Evolutionary conservation across 2,329 filamentous ascomycete genomes (phyloP).

Genomic region (Fragosphaeria purpurea): DNA sequence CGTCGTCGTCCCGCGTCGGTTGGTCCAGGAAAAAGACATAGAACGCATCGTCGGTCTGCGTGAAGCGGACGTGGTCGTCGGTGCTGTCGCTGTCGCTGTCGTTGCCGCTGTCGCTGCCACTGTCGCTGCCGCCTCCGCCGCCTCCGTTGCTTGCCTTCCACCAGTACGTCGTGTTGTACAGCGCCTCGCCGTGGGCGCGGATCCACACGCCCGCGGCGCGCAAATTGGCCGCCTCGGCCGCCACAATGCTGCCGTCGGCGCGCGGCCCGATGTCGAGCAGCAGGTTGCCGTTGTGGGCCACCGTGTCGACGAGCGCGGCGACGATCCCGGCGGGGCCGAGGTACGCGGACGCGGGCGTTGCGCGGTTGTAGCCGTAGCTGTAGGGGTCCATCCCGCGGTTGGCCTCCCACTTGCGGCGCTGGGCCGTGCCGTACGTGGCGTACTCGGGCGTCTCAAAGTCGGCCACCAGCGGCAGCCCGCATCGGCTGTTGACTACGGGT

Average conservation of each 20-base stretch:
- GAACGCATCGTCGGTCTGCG: slow-evolving; percentile 34
- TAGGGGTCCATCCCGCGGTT: slow-evolving; percentile 52
- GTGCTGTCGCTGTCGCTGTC: too few relatives aligned
- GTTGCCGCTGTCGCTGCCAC: not conserved
- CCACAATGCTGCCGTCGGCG: slow-evolving; percentile 44
- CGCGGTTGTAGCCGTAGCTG: slow-evolving; percentile 49
- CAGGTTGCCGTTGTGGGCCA: slow-evolving; percentile 46
- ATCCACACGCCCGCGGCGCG: slow-evolving; percentile 32
- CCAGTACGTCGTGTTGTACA: slow-evolving; percentile 48
- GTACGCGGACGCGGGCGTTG: slow-evolving; percentile 37
- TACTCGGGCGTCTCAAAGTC: slow-evolving; percentile 56
- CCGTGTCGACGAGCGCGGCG: slow-evolving; percentile 38
- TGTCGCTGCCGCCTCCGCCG: not conserved
- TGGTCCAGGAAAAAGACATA: slow-evolving; percentile 29
- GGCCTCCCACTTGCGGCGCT: slow-evolving; percentile 48
- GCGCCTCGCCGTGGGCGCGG: slow-evolving; percentile 36
- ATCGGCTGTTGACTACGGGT: slow-evolving; percentile 40
- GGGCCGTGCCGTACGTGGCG: slow-evolving; percentile 35
- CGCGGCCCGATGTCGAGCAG: slow-evolving; percentile 45
- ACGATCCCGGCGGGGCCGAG: slow-evolving; percentile 42
- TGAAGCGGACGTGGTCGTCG: slow-evolving; percentile 29
- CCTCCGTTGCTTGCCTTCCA: not conserved
- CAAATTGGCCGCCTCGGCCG: slow-evolving; percentile 36
- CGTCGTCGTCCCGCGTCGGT: slow-evolving; percentile 16
- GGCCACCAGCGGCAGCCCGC: slow-evolving; percentile 32